Percentiles rank a stretch among this genome's conserved stretches.
Evolutionary conservation across 768 basidiomycete species (phyloP).

Genomic region (Boletus reticuloceps): DNA sequence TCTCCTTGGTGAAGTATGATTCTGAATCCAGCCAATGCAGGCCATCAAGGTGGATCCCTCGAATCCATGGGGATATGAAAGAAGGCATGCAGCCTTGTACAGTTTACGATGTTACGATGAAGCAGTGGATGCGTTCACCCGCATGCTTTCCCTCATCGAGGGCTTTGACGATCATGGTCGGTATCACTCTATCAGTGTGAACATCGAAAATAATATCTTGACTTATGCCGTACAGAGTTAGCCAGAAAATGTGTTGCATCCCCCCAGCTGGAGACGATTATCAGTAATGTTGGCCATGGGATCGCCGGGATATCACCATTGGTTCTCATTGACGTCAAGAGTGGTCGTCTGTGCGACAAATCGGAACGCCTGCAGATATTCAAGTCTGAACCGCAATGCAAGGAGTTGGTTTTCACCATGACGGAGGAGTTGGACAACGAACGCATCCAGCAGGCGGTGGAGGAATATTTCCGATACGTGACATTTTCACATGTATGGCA

Average conservation of each 20-base stretch:
- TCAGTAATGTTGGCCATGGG: not conserved
- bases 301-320: not conserved
- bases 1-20: not conserved
- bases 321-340: not conserved
- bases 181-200: not conserved
- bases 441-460: not conserved
- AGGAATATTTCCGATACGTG: slow-evolving; percentile 7
- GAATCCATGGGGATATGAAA: slow-evolving; percentile 1
- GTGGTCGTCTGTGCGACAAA: not conserved
- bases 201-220: not conserved
- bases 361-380: not conserved
- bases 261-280: not conserved
- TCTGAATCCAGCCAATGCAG: not conserved
- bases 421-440: not conserved
- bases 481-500: slow-evolving; percentile 15
- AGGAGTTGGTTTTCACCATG: slow-evolving; percentile 8
- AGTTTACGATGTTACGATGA: not conserved
- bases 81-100: slow-evolving; percentile 1
- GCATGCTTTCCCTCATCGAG: not conserved
- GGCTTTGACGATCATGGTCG: not conserved
- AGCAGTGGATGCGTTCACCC: not conserved
- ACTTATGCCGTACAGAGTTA: not conserved
- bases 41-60: not conserved
- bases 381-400: not conserved
- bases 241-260: not conserved